Percentiles rank a stretch among this genome's conserved stretches.
Conservation (phyloP, 2,329 filamentous ascomycete species). For the Fusarium dimerum region DNA sequence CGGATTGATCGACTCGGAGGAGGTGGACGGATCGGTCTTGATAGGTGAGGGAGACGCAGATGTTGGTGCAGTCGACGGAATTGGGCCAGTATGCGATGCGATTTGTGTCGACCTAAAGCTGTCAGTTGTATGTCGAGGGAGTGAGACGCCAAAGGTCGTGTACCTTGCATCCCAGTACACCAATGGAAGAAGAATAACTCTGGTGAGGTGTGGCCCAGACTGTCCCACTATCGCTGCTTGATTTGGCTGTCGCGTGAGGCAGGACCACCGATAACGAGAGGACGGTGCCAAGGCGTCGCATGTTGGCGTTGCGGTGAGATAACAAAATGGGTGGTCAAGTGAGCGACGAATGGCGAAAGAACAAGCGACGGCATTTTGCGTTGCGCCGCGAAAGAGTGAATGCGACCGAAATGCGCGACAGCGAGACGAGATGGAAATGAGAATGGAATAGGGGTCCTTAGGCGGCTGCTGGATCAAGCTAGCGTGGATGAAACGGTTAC, state of each 20-base stretch:
- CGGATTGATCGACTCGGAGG: constrained; percentile 58
- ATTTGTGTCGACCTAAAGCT: constrained; percentile 50
- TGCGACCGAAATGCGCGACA: no score
- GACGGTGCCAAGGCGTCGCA: constrained; percentile 9
- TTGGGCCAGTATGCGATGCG: constrained; percentile 62
- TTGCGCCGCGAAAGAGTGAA: no score
- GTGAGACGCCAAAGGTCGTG: background rate
- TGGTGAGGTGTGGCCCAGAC: constrained; percentile 54
- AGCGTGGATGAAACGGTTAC: no score
- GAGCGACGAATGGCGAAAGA: no score
- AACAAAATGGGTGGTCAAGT: no score
- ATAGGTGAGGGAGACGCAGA: constrained; percentile 56
- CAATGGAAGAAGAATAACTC: constrained; percentile 58
- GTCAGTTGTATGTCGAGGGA: background rate
- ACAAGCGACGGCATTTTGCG: no score
- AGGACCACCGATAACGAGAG: constrained; percentile 5
- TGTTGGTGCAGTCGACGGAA: constrained; percentile 54
- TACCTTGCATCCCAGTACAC: constrained; percentile 59
- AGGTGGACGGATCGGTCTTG: constrained; percentile 56
- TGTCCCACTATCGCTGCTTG: constrained; percentile 16
- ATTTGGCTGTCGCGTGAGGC: background rate
- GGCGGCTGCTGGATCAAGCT: no score
- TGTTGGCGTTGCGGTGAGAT: background rate
- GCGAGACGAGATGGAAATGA: no score
- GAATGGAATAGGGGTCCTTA: no score